Conservation (phyloP, 2,329 filamentous ascomycete genomes). For the Colletotrichum caudatum region DNA sequence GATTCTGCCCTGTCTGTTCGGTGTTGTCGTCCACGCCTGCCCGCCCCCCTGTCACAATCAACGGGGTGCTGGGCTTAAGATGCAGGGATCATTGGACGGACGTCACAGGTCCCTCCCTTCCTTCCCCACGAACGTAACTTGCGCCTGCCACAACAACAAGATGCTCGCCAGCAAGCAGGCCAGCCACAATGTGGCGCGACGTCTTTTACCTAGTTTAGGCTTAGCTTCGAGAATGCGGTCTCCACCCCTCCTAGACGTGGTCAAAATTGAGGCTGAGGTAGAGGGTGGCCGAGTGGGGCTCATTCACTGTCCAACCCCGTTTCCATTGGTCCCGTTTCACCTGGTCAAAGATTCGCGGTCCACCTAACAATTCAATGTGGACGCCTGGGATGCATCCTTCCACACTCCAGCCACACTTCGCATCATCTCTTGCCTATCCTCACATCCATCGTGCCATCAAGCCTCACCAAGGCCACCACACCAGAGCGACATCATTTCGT, state of each 20-base stretch:
- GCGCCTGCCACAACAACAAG: too few species aligned
- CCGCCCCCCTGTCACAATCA: constrained; percentile 34
- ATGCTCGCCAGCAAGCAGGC: background rate
- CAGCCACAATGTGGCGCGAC: constrained; percentile 18
- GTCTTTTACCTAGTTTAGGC: background rate
- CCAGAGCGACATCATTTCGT: constrained; percentile 10
- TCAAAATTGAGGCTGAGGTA: constrained; percentile 31
- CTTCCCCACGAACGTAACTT: constrained; percentile 28
- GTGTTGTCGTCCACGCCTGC: background rate
- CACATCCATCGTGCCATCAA: constrained; percentile 3
- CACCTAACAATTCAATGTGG: constrained; percentile 16
- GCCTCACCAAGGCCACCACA: constrained; percentile 18
- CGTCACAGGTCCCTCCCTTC: constrained; percentile 26
- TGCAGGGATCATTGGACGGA: constrained; percentile 34
- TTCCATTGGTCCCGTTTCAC: constrained; percentile 13
- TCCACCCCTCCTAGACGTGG: background rate
- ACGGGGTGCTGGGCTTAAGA: constrained; percentile 25
- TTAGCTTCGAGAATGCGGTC: background rate
- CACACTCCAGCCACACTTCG: constrained; percentile 22
- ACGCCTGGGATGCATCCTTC: constrained; percentile 13
- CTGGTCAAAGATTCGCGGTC: constrained; percentile 2
- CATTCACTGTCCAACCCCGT: background rate
- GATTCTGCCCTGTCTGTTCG: constrained; percentile 15
- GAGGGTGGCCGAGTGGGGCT: background rate
- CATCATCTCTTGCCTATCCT: background rate